Base-by-base conservation (phyloP, 805 yeast genomes). In the Metschnikowia gruessii region DNA sequence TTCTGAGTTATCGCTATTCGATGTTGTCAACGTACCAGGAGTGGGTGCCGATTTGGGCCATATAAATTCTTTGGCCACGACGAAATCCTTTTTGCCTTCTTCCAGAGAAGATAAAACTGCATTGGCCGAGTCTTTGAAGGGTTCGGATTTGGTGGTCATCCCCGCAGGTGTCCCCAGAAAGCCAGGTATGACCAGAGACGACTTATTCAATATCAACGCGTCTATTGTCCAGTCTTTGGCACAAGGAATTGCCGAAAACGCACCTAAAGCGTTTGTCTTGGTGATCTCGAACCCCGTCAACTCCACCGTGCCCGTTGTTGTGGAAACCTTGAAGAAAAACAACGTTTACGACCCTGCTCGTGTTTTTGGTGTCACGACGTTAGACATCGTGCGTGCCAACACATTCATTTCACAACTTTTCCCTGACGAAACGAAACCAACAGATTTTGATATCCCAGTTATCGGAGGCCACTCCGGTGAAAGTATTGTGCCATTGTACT, bases 391-490 rank as follows among this genome's bases (percentile, higher is more conserved):
- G 48, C 81, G 97, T 61, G 90, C 97, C 46, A 85, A 89, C 66
- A 83, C 89, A 37, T 89, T 88, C 66, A 69, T 84, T 51, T 76
- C 88, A 37, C 81, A 80, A 57, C 67, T 80, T 40, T 69, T 70
- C 45, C 72, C 75, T 33, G 63, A 56, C 18, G 70, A 68, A 26
- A 52, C 74, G 45, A 69, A 72, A 52, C 74, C 80, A 52, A 75
- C 87, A 42, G 72, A 77, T 54, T 76, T 72, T 54, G 77, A 76
- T 56, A 73, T 88, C 45, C 83, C 89, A 17, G 96, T 91, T 44
- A 74, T 90, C 56, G 97, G 97, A 52, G 97, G 97, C 43, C 97
- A 90, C 75, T 87, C 96, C 28, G 97, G 97, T 54, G 92, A 85
- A 63, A 90, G 97, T 41, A 90, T 90, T 62, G 94, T 90, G 35